Percentiles rank a stretch among this genome's conserved stretches.
These are phyloP conservation scores for Lizanozyma gosingica DNA, from an alignment of 1,139 yeast genomes.

Conservation along the genomic window DNA sequence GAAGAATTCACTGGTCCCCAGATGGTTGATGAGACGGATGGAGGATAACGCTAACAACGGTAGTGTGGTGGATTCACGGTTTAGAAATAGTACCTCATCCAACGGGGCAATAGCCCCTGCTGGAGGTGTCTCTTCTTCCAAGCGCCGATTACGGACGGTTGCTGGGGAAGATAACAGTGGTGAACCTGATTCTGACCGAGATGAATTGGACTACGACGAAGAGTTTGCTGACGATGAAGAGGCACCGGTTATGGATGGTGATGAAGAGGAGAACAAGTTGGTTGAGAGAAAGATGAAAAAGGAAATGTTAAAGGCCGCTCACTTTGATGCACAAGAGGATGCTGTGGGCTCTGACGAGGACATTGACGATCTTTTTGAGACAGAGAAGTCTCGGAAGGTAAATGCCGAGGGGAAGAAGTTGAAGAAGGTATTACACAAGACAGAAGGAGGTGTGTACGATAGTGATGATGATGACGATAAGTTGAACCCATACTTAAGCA, in stretches of 20 bases:
- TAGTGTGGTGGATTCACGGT: constrained; percentile 38
- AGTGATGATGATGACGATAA: constrained; percentile 71
- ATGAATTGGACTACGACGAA: constrained; percentile 90
- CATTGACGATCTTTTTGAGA: constrained; percentile 57
- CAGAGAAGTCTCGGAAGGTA: constrained; percentile 56
- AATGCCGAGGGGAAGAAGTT: constrained; percentile 89
- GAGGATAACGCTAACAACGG: constrained; percentile 43
- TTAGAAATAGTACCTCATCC: constrained; percentile 19
- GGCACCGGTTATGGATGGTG: constrained; percentile 96
- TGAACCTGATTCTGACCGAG: constrained; percentile 66
- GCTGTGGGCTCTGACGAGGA: constrained; percentile 47
- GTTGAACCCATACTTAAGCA: constrained; percentile 71
- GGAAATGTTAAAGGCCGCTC: constrained; percentile 83
- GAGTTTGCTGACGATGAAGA: constrained; percentile 98
- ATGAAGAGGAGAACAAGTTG: constrained; percentile 88
- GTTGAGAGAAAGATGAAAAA: constrained; percentile 81
- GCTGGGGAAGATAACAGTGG: constrained; percentile 43
- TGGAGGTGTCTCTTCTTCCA: constrained; percentile 24
- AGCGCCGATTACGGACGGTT: constrained; percentile 52
- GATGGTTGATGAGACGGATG: constrained; percentile 95
- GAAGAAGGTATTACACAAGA: constrained; percentile 72
- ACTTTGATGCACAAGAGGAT: constrained; percentile 52
- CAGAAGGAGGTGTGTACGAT: constrained; percentile 88
- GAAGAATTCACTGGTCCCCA: constrained; percentile 64
- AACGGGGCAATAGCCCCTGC: constrained; percentile 15